phyloP scores from a whole-genome alignment of 2,329 filamentous ascomycete species.

The Verticillium tricorpus region DNA sequence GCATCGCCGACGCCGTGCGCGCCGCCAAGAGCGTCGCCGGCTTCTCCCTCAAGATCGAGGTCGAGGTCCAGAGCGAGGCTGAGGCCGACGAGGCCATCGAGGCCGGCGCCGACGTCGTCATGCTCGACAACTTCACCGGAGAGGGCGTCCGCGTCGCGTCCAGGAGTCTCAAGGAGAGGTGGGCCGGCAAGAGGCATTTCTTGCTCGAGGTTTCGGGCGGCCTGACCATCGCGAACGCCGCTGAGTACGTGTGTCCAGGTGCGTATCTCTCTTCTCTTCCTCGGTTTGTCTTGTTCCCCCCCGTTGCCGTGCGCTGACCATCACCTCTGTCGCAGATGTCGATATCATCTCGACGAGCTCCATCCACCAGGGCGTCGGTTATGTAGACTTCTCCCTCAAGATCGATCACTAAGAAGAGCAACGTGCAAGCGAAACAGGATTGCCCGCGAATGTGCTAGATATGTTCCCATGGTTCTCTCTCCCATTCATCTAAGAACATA shows the following conservation, averaged over 20 bases:
- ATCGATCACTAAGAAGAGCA: conserved; percentile 50
- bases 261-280: conserved; percentile 23
- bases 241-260: conserved; percentile 72
- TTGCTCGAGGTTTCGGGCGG: conserved; percentile 92
- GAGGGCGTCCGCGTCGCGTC: conserved; percentile 74
- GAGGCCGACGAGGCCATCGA: conserved; percentile 89
- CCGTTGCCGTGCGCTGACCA: not conserved
- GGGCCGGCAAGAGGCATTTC: conserved; percentile 69
- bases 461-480: not conserved
- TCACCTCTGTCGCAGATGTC: conserved; percentile 53
- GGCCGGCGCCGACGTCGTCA: conserved; percentile 90
- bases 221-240: conserved; percentile 78
- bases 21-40: conserved; percentile 82
- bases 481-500: not conserved
- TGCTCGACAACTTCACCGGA: conserved; percentile 92
- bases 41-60: conserved; percentile 91
- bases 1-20: conserved; percentile 79
- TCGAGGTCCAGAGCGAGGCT: conserved; percentile 83
- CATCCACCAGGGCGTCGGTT: conserved; percentile 91
- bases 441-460: not conserved
- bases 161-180: conserved; percentile 70
- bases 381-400: conserved; percentile 95
- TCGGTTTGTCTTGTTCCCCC: not conserved
- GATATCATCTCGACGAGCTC: conserved; percentile 96
- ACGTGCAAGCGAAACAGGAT: not conserved